Conservation (phyloP, 768 basidiomycete genomes). For the Porphyrellus cyaneotinctus region DNA sequence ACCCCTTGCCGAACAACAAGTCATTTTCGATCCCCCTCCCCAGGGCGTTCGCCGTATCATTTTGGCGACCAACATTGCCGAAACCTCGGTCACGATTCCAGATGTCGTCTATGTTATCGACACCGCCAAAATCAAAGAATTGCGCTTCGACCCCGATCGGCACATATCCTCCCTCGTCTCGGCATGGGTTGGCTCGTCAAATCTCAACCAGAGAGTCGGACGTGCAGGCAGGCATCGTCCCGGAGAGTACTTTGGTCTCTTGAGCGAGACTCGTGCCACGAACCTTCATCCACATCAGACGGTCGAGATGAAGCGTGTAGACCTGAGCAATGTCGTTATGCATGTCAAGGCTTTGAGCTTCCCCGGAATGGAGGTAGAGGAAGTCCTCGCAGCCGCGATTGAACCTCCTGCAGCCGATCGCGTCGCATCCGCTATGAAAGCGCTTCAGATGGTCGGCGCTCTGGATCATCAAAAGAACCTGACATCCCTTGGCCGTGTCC, state of each 20-base stretch:
- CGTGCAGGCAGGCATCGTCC: slow-evolving; percentile 88
- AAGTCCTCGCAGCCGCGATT: slow-evolving; percentile 79
- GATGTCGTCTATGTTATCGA: slow-evolving; percentile 95
- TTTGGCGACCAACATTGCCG: slow-evolving; percentile 91
- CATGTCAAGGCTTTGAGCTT: slow-evolving; percentile 92
- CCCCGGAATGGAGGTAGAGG: slow-evolving; percentile 79
- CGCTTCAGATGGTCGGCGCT: slow-evolving; percentile 83
- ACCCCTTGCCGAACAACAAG: slow-evolving; percentile 83
- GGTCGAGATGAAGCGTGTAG: slow-evolving; percentile 93
- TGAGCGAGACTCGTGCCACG: slow-evolving; percentile 58
- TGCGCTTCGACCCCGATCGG: slow-evolving; percentile 82
- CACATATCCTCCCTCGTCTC: slow-evolving; percentile 87
- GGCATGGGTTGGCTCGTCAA: slow-evolving; percentile 88
- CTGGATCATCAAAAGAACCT: slow-evolving; percentile 70
- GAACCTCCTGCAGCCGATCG: slow-evolving; percentile 82
- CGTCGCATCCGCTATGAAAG: slow-evolving; percentile 73
- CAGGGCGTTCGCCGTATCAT: slow-evolving; percentile 81
- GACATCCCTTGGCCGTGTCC: slow-evolving; percentile 82
- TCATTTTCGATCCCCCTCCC: slow-evolving; percentile 81
- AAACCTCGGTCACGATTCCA: slow-evolving; percentile 93
- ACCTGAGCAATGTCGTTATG: slow-evolving; percentile 91
- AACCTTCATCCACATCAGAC: slow-evolving; percentile 74
- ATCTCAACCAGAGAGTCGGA: slow-evolving; percentile 87
- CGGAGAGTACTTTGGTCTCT: slow-evolving; percentile 87
- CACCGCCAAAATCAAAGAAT: slow-evolving; percentile 82